A percentile compares a stretch with the other conserved stretches of the same genome.
Conservation (phyloP, 768 basidiomycete genomes). For the Neoboletus subvelutipes region DNA sequence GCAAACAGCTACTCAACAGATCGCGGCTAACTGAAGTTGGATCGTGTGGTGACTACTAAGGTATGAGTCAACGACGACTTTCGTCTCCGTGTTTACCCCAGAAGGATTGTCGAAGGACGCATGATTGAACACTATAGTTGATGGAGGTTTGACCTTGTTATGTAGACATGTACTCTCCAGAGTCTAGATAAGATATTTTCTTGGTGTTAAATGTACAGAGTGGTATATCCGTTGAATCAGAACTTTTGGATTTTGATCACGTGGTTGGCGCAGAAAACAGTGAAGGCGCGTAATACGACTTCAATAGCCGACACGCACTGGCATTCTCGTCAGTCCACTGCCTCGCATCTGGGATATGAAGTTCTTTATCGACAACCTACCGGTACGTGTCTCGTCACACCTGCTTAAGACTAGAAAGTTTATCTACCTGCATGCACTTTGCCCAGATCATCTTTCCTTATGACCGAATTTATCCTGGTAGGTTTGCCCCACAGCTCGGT, state of each 20-base stretch:
- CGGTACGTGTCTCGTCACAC: constrained; percentile 45
- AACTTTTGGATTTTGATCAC: constrained; percentile 8
- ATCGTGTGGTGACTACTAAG: neutral
- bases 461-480: constrained; percentile 94
- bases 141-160: neutral
- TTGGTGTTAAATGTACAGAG: neutral
- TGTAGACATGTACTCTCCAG: neutral
- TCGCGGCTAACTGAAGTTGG: constrained; percentile 29
- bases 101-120: neutral
- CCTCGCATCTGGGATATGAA: constrained; percentile 51
- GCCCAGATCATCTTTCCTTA: constrained; percentile 85
- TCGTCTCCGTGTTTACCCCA: neutral
- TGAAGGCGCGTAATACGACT: neutral
- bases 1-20: constrained; percentile 34
- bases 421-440: neutral
- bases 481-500: constrained; percentile 19
- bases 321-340: neutral
- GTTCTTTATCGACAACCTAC: constrained; percentile 79
- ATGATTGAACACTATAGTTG: neutral
- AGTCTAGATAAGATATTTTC: neutral
- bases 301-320: neutral
- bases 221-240: neutral
- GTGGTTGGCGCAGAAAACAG: constrained; percentile 6
- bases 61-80: neutral
- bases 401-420: neutral